Evolutionary conservation across 176 grass and related monocot species (phyloP), one percentile per base, ranked within the genome.

Genomic region (Carex parvula): DNA sequence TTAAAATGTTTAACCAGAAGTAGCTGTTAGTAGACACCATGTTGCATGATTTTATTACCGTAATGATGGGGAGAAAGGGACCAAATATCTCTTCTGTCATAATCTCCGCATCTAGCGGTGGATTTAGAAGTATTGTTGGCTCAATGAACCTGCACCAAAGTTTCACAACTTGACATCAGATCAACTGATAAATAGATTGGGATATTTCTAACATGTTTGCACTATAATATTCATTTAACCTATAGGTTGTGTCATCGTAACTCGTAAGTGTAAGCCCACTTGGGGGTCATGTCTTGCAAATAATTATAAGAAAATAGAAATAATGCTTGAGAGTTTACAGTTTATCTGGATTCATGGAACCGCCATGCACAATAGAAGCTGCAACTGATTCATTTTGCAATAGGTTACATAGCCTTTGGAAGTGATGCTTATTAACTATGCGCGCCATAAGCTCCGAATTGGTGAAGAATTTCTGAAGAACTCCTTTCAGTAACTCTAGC

Each of bases 41-140:
- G 16, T 46, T 15, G 71, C 1, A 32, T 33, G 0, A 24, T 44
- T 5, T 26, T 15, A 21, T 79, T 87, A 93, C 94, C 76, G 96
- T 99, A 85, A 99, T 95, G 85, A 99, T 89, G 2, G 95, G 95
- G 81, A 98, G 92, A 33, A 98, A 82, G 5, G 92, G 95, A 4
- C 95, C 95, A 71, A 98, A 98, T 3, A 98, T 98, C 89, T 98
- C 92, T 80, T 95, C 95, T 20, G 80, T 93, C 95, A 98, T 98
- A 82, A 98, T 90, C 75, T 81, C 92, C 0, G 92, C 87, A 86
- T 98, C 92, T 15, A 98, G 67, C 52, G 95, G 95, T 15, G 95
- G 95, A 87, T 98, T 86, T 57, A 95, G 52, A 85, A 98, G 79
- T 84, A 98, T 92, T 4, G 95, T 98, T 10, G 96, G 96, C 81